Percentiles rank a stretch among this genome's conserved stretches.
Evolutionary conservation across 2,329 filamentous ascomycete species (phyloP).

Genomic region (Dryadomyces quercus-mongolicae): DNA sequence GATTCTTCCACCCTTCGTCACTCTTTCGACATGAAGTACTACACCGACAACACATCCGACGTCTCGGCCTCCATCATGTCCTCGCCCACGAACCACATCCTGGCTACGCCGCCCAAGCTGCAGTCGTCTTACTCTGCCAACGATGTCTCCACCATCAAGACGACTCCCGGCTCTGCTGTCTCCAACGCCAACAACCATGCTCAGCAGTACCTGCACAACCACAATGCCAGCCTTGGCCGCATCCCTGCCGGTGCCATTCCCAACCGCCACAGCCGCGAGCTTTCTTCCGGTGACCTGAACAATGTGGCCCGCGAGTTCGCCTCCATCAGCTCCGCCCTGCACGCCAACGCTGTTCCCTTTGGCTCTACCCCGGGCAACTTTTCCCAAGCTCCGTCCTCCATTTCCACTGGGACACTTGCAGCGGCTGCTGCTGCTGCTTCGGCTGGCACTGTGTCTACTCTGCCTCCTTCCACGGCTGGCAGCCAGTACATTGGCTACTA

Average conservation of each 20-base stretch:
- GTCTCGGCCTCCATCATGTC: conserved; percentile 28
- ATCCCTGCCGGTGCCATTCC: conserved; percentile 56
- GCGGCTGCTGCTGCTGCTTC: conserved; percentile 15
- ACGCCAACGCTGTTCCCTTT: conserved; percentile 70
- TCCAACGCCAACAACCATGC: conserved; percentile 45
- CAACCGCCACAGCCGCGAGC: conserved; percentile 61
- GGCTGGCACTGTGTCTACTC: conserved; percentile 6
- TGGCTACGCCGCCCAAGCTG: conserved; percentile 59
- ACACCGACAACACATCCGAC: conserved; percentile 32
- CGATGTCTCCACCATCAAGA: conserved; percentile 79
- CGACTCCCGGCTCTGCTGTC: conserved; percentile 36
- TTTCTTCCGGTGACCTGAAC: conserved; percentile 37
- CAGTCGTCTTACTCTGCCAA: conserved; percentile 84
- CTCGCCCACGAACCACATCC: conserved; percentile 35
- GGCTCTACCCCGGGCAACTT: conserved; percentile 39
- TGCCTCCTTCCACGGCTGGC: conserved; percentile 12
- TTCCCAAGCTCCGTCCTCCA: conserved; percentile 12
- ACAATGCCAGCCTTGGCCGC: conserved; percentile 72
- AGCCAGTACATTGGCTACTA: conserved; percentile 18
- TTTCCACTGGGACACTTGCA: conserved; percentile 11
- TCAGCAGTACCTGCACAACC: conserved; percentile 57
- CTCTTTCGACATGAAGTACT: conserved; percentile 45
- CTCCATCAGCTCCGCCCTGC: conserved; percentile 59
- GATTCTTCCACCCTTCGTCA: conserved; percentile 36
- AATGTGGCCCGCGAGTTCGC: conserved; percentile 36